phyloP scores from a whole-genome alignment of 306 rosid genomes.

The Parietaria judaica region DNA sequence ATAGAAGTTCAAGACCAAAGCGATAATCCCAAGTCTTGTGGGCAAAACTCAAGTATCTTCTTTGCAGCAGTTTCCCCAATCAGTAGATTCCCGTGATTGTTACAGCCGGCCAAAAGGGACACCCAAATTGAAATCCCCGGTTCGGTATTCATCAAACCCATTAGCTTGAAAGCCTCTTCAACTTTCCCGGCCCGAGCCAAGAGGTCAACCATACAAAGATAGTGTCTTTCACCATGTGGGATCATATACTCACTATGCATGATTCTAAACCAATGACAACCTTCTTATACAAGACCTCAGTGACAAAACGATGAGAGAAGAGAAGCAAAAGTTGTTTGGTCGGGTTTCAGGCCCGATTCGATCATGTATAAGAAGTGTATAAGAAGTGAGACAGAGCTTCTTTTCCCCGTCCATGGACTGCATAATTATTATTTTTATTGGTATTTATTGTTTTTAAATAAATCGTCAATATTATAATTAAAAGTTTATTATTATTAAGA shows the following conservation, averaged over 20 bases:
- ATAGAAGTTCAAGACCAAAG: conserved; percentile 36
- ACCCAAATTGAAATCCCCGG: conserved; percentile 36
- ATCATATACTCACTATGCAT: conserved; percentile 30
- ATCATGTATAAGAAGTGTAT: conserved; percentile 31
- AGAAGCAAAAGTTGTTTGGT: conserved; percentile 43
- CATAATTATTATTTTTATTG: too few species aligned
- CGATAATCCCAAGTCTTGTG: conserved; percentile 30
- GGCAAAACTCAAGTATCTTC: conserved; percentile 30
- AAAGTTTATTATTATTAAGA: too few species aligned
- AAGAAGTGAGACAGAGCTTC: conserved; percentile 40
- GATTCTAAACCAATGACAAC: conserved; percentile 29
- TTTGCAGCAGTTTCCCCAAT: conserved; percentile 31
- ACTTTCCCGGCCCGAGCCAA: conserved; percentile 37
- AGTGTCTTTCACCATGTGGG: conserved; percentile 34
- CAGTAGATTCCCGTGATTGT: conserved; percentile 17
- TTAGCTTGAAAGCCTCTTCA: conserved; percentile 33
- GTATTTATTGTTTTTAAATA: too few species aligned
- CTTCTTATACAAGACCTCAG: conserved; percentile 39
- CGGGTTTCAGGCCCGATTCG: conserved; percentile 23
- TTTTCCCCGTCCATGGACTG: conserved; percentile 36
- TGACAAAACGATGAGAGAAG: conserved; percentile 45
- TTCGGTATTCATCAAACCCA: conserved; percentile 22
- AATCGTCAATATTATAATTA: too few species aligned
- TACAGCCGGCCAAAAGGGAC: conserved; percentile 40
- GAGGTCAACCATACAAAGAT: conserved; percentile 42